Evolutionary conservation across 1,139 yeast genomes (phyloP).

Genomic region (Kodamaea ohmeri): DNA sequence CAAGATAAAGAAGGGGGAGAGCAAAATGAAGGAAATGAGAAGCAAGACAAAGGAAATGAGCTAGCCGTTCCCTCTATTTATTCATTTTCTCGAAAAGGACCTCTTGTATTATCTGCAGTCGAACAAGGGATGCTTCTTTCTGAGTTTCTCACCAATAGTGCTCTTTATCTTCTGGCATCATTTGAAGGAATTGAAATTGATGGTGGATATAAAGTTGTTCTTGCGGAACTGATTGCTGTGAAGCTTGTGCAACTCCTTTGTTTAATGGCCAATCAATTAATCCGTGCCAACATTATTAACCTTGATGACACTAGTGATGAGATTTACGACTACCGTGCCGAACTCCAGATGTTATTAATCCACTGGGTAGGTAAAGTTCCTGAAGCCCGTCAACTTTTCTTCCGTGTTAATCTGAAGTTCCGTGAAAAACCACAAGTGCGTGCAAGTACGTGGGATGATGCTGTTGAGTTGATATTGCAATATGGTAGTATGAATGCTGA

Average conservation of each 20-base stretch:
- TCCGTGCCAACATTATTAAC: constrained; percentile 43
- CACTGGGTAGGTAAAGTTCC: constrained; percentile 58
- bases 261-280: constrained; percentile 54
- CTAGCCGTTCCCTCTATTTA: constrained; percentile 20
- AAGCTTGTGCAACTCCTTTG: constrained; percentile 57
- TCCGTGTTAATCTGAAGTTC: constrained; percentile 26
- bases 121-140: constrained; percentile 68
- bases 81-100: constrained; percentile 54
- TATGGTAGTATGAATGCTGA: constrained; percentile 13
- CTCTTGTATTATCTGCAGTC: constrained; percentile 47
- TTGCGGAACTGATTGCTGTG: constrained; percentile 43
- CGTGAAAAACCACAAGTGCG: constrained; percentile 14
- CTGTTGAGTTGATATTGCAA: constrained; percentile 13
- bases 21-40: too few species aligned
- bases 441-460: constrained; percentile 8
- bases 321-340: constrained; percentile 50
- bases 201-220: constrained; percentile 33
- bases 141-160: constrained; percentile 59
- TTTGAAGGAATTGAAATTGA: constrained; percentile 34
- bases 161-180: constrained; percentile 46
- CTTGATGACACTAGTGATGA: constrained; percentile 25
- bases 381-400: constrained; percentile 40
- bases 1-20: too few species aligned
- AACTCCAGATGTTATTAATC: constrained; percentile 54
- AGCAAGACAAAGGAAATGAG: too few species aligned